Evolutionary conservation across 257 asterid genomes (phyloP), one percentile per base, ranked within the genome.

Genomic region (Nemophila menziesii): DNA sequence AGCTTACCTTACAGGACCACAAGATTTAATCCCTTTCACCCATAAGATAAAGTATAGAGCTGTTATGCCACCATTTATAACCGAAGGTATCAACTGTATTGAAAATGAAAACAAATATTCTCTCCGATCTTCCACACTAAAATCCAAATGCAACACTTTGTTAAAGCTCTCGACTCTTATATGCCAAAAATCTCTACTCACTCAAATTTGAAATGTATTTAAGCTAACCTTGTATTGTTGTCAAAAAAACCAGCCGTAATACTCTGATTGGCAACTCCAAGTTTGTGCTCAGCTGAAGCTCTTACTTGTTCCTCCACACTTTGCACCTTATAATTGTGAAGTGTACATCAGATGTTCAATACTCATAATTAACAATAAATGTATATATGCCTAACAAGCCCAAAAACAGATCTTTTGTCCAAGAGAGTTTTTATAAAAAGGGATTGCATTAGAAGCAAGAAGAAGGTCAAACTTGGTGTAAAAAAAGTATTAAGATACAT

Each of bases 201-300:
- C 49, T 15, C 38, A 22, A 46, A 23, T 16, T 47, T 24, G 63
- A 29, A 48, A 56, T 29, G 46, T 36, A 41, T 1, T 49, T 39
- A 16, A 52, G 48, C 44, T 61, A 48, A 80, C 96, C 99, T 90
- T 11, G 99, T 90, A 65, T 90, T 85, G 40, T 90, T 90, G 70
- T 90, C 96, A 56, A 90, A 90, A 74, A 90, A 90, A 0, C 99
- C 99, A 63, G 99, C 99, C 66, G 99, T 90, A 58, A 90, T 90
- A 74, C 99, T 90, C 70, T 90, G 99, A 68, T 90, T 90, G 24
- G 99, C 99, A 61, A 90, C 96, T 63, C 99, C 99, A 57, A 90
- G 99, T 73, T 90, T 90, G 78, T 90, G 99, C 70, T 90, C 99
- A 33, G 99, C 99, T 16, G 99, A 73, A 56, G 99, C 99, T 61